Base-by-base conservation (phyloP, 495 filamentous ascomycete species). In the Acidomyces sp. region DNA sequence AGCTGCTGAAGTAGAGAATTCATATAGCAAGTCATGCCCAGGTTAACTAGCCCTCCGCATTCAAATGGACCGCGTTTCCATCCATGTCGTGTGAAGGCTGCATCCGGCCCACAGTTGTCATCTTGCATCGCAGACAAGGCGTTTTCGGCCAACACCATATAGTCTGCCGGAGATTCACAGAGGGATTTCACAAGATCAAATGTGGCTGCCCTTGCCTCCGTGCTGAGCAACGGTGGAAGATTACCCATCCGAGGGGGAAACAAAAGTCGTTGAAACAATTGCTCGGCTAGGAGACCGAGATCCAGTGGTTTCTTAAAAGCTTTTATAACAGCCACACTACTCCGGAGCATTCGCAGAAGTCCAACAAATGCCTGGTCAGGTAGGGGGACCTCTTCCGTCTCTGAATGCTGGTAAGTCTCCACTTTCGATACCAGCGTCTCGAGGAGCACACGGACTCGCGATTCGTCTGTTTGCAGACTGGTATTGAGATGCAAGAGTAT, bases 21-120 rank as follows among this genome's bases (percentile, higher is more conserved):
- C 58, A 96, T 68, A 55, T 99, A 99, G 63, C 90, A 99, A 5
- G 90, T 96, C 55, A 94, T 94, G 4, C 86, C 88, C 2, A 96
- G 70, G 54, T 99, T 99, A 43, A 66, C 70, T 2, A 99, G 60
- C 2, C 90, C 90, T 13, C 82, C 75, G 53, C 92, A 88, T 19
- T 83, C 83, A 29, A 77, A 78, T 11, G 71, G 57, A 1, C 83
- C 77, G 44, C 85, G 72, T 23, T 90, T 74, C 42, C 74, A 72
- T 51, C 78, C 78, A 13, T 61, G 26, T 4, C 12, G 16, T 5
- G 48, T 41, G 18, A 46, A 46, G 16, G 19, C 33, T 2, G n/a
- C 20, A 13, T 6, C 18, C 1, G 34, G 15, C 4, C 34, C 18
- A 1, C 10, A 3, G 11, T 7, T 15, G 7, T 33, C 12, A 1